Evolutionary conservation across 192 early-diverging fungal species (phyloP).

Genomic region (Rhizophagus sp.): DNA sequence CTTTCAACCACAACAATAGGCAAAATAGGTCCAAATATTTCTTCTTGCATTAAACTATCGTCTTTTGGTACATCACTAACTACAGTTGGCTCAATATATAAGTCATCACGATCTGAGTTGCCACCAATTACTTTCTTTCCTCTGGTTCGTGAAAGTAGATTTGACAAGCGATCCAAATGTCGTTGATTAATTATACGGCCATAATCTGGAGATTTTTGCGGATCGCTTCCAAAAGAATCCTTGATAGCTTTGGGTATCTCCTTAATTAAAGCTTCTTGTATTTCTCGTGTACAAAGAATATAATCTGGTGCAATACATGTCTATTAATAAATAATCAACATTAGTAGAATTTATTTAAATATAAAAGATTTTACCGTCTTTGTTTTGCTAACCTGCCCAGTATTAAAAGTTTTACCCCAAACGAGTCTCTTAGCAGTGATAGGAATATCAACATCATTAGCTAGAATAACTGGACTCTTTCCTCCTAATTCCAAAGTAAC

Average conservation of each 20-base stretch:
- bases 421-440: constrained; percentile 70
- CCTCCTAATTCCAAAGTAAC: constrained; percentile 94
- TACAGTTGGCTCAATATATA: constrained; percentile 82
- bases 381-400: constrained; percentile 67
- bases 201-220: constrained; percentile 47
- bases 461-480: constrained; percentile 73
- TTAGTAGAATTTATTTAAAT: constrained; percentile 7
- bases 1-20: constrained; percentile 72
- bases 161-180: constrained; percentile 65
- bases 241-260: constrained; percentile 42
- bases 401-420: constrained; percentile 84
- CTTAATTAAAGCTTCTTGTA: constrained; percentile 50
- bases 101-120: constrained; percentile 55
- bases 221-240: constrained; percentile 46
- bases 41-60: constrained; percentile 72
- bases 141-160: constrained; percentile 48
- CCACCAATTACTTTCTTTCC: constrained; percentile 65
- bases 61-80: constrained; percentile 68
- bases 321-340: constrained; percentile 42
- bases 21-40: constrained; percentile 92
- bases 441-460: constrained; percentile 65
- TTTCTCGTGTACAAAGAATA: constrained; percentile 55
- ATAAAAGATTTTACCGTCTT: neutral
- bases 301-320: constrained; percentile 81
- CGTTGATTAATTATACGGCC: constrained; percentile 60